phyloP scores from a whole-genome alignment of 2,329 filamentous ascomycete species.

The Cladosporium sp. region DNA sequence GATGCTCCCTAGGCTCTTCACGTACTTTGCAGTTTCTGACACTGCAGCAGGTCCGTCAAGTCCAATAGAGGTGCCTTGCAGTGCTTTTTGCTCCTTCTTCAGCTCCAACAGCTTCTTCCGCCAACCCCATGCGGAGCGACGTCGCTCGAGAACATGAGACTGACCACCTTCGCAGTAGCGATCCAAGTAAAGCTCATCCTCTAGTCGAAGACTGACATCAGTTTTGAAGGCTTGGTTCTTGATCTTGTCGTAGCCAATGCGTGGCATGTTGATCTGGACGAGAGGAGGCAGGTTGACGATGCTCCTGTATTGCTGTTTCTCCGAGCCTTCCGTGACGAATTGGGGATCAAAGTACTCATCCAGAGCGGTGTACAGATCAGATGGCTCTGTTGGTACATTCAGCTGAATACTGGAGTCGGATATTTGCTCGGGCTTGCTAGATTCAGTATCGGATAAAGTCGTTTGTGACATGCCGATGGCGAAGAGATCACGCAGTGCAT shows the following conservation, averaged over 20 bases:
- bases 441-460: background rate
- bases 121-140: conserved; percentile 70
- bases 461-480: conserved; percentile 19
- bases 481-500: conserved; percentile 42
- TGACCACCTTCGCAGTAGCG: conserved; percentile 71
- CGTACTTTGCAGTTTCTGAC: conserved; percentile 35
- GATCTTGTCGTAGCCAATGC: conserved; percentile 66
- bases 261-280: conserved; percentile 83
- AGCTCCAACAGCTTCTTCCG: conserved; percentile 54
- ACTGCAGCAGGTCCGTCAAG: conserved; percentile 27
- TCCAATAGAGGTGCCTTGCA: conserved; percentile 19
- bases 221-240: conserved; percentile 64
- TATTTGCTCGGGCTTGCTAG: conserved; percentile 15
- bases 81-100: conserved; percentile 26
- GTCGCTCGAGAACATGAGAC: conserved; percentile 58
- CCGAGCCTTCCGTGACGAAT: conserved; percentile 56
- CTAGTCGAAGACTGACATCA: conserved; percentile 71
- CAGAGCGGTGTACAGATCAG: conserved; percentile 77
- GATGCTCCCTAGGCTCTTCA: conserved; percentile 39
- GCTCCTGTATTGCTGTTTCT: conserved; percentile 60
- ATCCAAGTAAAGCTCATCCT: conserved; percentile 79
- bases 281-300: conserved; percentile 67
- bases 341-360: conserved; percentile 82
- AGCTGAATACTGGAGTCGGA: conserved; percentile 59
- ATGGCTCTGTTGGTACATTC: conserved; percentile 53